These are phyloP conservation scores for Grammothele lineata DNA, from an alignment of 768 basidiomycete species.

Conservation along the genomic window DNA sequence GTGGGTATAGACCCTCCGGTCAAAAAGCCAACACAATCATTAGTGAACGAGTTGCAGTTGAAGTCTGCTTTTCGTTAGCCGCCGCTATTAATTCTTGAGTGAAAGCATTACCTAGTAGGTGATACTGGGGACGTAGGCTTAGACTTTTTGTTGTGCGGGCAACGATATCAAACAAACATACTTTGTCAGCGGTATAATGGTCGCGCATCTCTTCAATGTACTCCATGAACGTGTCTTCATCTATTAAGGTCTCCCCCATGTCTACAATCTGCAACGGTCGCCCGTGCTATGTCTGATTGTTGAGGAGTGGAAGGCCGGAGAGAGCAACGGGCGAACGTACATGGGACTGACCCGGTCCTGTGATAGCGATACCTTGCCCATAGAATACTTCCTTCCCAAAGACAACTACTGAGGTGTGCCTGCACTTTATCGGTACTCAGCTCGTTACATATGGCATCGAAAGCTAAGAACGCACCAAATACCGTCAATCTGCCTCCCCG, in stretches of 20 bases:
- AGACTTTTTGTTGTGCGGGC: no score
- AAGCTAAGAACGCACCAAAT: conserved; percentile 60
- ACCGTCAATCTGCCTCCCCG: conserved; percentile 88
- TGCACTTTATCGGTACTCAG: conserved; percentile 25
- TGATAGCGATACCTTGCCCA: conserved; percentile 77
- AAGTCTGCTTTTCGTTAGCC: conserved; percentile 50
- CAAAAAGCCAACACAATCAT: conserved; percentile 81
- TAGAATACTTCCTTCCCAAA: conserved; percentile 87
- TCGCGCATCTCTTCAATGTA: conserved; percentile 72
- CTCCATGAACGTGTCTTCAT: conserved; percentile 81
- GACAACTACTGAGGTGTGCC: conserved; percentile 92
- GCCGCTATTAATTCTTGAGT: not conserved
- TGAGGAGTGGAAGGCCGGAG: no score
- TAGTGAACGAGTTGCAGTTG: conserved; percentile 95
- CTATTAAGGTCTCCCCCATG: conserved; percentile 77
- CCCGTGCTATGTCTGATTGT: conserved; percentile 53
- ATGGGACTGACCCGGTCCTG: conserved; percentile 76
- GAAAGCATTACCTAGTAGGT: conserved; percentile 61
- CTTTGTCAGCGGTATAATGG: conserved; percentile 89
- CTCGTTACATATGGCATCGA: not conserved
- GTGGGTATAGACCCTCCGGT: conserved; percentile 78
- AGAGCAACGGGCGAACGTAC: conserved; percentile 41
- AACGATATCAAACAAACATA: conserved; percentile 29
- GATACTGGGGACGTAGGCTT: no score
- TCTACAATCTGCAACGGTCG: conserved; percentile 63